Evolutionary conservation across 345 rosid species (phyloP).

Genomic region (Camelina hispida): DNA sequence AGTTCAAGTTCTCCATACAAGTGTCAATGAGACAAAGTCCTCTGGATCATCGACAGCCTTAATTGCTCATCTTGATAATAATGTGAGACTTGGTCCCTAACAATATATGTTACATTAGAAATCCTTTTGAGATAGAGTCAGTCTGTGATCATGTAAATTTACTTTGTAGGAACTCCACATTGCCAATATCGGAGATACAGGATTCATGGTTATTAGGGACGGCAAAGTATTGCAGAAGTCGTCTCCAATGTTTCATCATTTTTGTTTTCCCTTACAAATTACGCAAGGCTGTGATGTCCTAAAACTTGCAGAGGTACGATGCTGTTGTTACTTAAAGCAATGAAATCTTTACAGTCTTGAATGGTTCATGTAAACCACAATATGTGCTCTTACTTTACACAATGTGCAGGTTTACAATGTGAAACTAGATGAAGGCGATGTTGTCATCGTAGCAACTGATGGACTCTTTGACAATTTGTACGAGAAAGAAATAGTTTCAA

Average conservation of each 20-base stretch:
- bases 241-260: constrained; percentile 66
- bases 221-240: constrained; percentile 58
- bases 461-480: constrained; percentile 83
- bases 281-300: constrained; percentile 54
- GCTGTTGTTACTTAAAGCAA: background rate
- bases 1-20: constrained; percentile 54
- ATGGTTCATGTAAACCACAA: background rate
- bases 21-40: constrained; percentile 57
- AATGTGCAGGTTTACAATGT: constrained; percentile 57
- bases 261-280: constrained; percentile 67
- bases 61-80: constrained; percentile 66
- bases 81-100: constrained; percentile 50
- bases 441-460: constrained; percentile 62
- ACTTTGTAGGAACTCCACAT: constrained; percentile 63
- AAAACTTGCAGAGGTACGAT: constrained; percentile 59
- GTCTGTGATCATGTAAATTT: constrained; percentile 16
- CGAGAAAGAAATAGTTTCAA: constrained; percentile 64
- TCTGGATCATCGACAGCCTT: constrained; percentile 70
- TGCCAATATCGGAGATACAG: constrained; percentile 80
- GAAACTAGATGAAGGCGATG: constrained; percentile 63
- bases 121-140: background rate
- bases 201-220: constrained; percentile 68
- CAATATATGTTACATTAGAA: constrained; percentile 9
- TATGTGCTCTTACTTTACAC: constrained; percentile 4
- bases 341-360: constrained; percentile 7